phyloP scores from a whole-genome alignment of 352 stramenopile species.

The Globisporangium solare region DNA sequence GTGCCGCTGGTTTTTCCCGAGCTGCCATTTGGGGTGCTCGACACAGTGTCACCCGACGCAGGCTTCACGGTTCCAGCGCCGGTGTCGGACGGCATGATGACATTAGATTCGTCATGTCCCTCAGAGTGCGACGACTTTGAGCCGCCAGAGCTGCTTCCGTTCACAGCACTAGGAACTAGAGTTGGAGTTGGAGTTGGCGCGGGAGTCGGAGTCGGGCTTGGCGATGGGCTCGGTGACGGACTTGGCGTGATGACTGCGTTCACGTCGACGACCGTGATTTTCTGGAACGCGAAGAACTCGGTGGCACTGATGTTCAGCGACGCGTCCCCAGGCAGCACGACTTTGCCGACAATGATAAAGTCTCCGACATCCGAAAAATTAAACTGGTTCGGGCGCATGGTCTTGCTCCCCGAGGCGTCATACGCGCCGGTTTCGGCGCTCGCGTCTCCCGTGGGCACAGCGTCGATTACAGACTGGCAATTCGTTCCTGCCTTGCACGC shows the following conservation, averaged over 20 bases:
- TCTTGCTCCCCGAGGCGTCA: slow-evolving; percentile 33
- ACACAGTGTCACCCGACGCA: neutral
- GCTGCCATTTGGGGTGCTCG: neutral
- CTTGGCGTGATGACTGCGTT: slow-evolving; percentile 30
- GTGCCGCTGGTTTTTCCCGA: neutral
- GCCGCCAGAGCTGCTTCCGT: neutral
- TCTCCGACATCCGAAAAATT: slow-evolving; percentile 43
- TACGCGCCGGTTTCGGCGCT: slow-evolving; percentile 36
- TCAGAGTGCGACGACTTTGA: neutral
- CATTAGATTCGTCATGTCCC: neutral
- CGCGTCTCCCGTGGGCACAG: slow-evolving; percentile 27
- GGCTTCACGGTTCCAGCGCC: slow-evolving; percentile 10
- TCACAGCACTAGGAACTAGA: slow-evolving; percentile 7
- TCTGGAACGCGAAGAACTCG: slow-evolving; percentile 68
- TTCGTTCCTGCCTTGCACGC: slow-evolving; percentile 64
- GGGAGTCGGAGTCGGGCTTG: slow-evolving; percentile 10
- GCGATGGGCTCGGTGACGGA: slow-evolving; percentile 10
- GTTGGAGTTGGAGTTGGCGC: slow-evolving; percentile 11
- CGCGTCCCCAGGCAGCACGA: slow-evolving; percentile 42
- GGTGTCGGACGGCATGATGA: neutral
- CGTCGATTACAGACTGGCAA: slow-evolving; percentile 45
- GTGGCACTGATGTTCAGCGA: slow-evolving; percentile 39
- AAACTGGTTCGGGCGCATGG: slow-evolving; percentile 44
- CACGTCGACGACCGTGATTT: slow-evolving; percentile 53
- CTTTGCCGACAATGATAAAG: slow-evolving; percentile 61